Evolutionary conservation across 2,329 filamentous ascomycete genomes (phyloP).

Genomic region (Aureobasidium sp.): DNA sequence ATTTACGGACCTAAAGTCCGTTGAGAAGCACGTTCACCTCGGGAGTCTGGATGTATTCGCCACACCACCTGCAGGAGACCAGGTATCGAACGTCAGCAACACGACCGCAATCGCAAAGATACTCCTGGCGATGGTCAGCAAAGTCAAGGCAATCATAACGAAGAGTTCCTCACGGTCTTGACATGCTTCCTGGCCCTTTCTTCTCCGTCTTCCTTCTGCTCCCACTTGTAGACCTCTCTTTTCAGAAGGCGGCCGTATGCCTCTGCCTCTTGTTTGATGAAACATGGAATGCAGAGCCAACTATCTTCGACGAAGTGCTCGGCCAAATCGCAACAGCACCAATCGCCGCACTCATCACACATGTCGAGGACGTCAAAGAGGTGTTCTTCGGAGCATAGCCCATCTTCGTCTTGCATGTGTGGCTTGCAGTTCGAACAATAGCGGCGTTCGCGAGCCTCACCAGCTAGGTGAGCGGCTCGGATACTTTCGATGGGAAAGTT

Average conservation of each 20-base stretch:
- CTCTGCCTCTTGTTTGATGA: not conserved
- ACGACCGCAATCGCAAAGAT: slow-evolving; percentile 5
- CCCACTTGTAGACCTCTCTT: not conserved
- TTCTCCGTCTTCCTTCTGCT: not conserved
- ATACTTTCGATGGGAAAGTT: slow-evolving; percentile 4
- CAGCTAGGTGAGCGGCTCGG: not conserved
- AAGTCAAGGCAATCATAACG: too few species aligned
- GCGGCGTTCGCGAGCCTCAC: not conserved
- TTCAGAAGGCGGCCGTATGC: slow-evolving; percentile 31
- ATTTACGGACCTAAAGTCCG: too few species aligned
- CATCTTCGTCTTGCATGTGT: not conserved
- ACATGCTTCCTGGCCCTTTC: not conserved
- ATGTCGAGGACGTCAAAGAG: not conserved
- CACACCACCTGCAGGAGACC: not conserved
- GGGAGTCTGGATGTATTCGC: slow-evolving; percentile 17
- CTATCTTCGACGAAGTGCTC: not conserved
- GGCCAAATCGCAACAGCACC: not conserved
- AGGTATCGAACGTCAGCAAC: not conserved
- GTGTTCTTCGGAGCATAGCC: not conserved
- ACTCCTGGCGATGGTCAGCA: not conserved
- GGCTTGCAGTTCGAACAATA: not conserved
- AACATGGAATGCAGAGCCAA: slow-evolving; percentile 13
- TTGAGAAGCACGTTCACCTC: slow-evolving; percentile 30
- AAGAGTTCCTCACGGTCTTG: not conserved
- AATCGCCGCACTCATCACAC: not conserved